These are phyloP conservation scores for Geotrichum reessii DNA, from an alignment of 1,139 yeast species.

Conservation along the genomic window DNA sequence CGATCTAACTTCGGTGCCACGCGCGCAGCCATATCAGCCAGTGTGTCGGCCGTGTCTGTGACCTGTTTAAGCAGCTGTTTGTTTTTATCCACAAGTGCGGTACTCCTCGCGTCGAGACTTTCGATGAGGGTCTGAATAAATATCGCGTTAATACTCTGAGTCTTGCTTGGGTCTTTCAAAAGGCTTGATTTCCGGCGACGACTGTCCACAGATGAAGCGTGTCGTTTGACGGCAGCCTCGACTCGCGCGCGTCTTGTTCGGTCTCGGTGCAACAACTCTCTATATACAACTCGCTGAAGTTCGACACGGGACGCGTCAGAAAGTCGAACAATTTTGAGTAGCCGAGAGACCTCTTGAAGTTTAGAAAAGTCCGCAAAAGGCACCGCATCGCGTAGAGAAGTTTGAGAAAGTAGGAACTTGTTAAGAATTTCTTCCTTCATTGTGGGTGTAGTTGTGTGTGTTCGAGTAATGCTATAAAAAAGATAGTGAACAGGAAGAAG, in stretches of 20 bases:
- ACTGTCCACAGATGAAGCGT: not conserved
- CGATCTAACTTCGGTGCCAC: not conserved
- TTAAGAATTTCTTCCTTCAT: slow-evolving; percentile 20
- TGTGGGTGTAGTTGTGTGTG: not conserved
- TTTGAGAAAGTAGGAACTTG: slow-evolving; percentile 23
- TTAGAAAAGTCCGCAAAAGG: slow-evolving; percentile 19
- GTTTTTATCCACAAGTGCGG: not conserved
- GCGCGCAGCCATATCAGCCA: not conserved
- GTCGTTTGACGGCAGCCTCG: not conserved
- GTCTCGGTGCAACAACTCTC: not conserved
- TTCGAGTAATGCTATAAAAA: not conserved
- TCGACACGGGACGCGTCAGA: not conserved
- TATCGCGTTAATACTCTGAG: not conserved
- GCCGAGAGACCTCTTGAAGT: slow-evolving; percentile 16
- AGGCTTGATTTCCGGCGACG: not conserved
- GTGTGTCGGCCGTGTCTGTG: not conserved
- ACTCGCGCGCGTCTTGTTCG: not conserved
- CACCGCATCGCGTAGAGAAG: slow-evolving; percentile 22
- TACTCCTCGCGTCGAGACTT: not conserved
- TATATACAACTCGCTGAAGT: not conserved
- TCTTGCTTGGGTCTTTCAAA: not conserved
- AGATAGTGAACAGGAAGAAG: not conserved
- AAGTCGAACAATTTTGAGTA: not conserved
- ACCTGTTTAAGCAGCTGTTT: not conserved
- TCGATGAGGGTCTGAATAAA: not conserved